Conservation (phyloP, 169 alveolate genomes). For the Eimeria necatrix region DNA sequence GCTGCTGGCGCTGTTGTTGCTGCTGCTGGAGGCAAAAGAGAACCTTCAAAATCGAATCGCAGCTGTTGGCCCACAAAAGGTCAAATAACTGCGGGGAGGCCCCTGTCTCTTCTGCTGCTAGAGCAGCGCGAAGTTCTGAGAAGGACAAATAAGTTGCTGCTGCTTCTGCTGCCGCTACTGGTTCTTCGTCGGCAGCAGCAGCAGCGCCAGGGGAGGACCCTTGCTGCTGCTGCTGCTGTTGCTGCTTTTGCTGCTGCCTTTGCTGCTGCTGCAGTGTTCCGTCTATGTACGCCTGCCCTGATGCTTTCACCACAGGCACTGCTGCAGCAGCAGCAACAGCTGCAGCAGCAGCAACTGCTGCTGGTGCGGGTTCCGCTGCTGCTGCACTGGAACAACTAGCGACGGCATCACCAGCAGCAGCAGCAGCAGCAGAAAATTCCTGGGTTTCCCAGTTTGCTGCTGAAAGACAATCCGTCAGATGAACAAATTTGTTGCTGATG, state of each 20-base stretch:
- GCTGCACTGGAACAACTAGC: not conserved
- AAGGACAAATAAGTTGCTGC: slow-evolving; percentile 15
- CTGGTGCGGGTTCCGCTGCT: not conserved
- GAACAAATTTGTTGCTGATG: slow-evolving; percentile 84
- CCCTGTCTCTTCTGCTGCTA: slow-evolving; percentile 28
- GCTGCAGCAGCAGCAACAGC: not conserved
- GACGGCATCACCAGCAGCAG: slow-evolving; percentile 21
- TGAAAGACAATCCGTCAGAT: slow-evolving; percentile 87
- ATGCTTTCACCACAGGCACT: not conserved
- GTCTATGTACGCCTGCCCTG: not conserved
- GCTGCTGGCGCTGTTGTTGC: not conserved
- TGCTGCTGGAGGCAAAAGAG: not conserved
- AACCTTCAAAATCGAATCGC: slow-evolving; percentile 39
- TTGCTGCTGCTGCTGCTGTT: not conserved
- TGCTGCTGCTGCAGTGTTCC: slow-evolving; percentile 4
- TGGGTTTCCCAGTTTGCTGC: slow-evolving; percentile 4
- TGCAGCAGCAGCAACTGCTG: slow-evolving; percentile 39
- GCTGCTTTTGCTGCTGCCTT: not conserved
- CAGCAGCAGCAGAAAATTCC: not conserved
- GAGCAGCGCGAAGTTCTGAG: slow-evolving; percentile 13
- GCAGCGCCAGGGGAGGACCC: not conserved
- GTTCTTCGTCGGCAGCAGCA: not conserved
- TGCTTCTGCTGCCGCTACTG: not conserved
- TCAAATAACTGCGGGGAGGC: not conserved
- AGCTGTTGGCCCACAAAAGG: slow-evolving; percentile 5